phyloP scores from a whole-genome alignment of 805 yeast species.

The Lipomyces yamadae region DNA sequence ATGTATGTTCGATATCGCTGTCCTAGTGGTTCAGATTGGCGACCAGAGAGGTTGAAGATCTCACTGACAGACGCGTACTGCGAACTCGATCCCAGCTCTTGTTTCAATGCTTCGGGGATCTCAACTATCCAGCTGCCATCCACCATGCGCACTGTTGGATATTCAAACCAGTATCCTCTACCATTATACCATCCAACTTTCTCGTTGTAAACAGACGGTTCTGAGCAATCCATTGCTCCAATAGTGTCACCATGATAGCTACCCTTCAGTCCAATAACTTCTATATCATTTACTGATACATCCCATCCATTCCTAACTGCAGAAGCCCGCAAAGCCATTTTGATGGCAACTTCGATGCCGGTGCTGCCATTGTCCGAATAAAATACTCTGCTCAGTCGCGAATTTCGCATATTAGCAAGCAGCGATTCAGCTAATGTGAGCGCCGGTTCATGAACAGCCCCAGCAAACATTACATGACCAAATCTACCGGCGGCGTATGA shows the following conservation, averaged over 20 bases:
- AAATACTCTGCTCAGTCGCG: constrained; percentile 36
- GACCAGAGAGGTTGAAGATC: constrained; percentile 3
- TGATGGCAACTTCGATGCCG: constrained; percentile 41
- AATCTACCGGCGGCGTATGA: constrained; percentile 42
- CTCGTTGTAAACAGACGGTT: constrained; percentile 40
- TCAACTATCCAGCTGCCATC: constrained; percentile 37
- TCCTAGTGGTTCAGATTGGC: background rate
- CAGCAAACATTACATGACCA: constrained; percentile 42
- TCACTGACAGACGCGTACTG: background rate
- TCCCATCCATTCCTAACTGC: constrained; percentile 34
- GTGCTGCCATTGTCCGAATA: constrained; percentile 43
- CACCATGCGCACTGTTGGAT: constrained; percentile 37
- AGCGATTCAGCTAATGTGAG: constrained; percentile 36
- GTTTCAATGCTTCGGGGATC: background rate
- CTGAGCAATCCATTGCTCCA: constrained; percentile 41
- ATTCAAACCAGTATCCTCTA: constrained; percentile 41
- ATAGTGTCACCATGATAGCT: constrained; percentile 42
- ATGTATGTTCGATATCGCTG: constrained; percentile 6
- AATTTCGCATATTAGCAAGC: constrained; percentile 30
- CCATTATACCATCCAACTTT: constrained; percentile 40
- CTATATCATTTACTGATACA: constrained; percentile 25
- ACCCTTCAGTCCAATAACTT: constrained; percentile 39
- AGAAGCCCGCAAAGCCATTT: constrained; percentile 40
- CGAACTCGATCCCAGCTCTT: background rate
- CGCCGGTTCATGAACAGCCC: constrained; percentile 41